Evolutionary conservation across 2,329 filamentous ascomycete genomes (phyloP).

Genomic region (Acarospora socialis): DNA sequence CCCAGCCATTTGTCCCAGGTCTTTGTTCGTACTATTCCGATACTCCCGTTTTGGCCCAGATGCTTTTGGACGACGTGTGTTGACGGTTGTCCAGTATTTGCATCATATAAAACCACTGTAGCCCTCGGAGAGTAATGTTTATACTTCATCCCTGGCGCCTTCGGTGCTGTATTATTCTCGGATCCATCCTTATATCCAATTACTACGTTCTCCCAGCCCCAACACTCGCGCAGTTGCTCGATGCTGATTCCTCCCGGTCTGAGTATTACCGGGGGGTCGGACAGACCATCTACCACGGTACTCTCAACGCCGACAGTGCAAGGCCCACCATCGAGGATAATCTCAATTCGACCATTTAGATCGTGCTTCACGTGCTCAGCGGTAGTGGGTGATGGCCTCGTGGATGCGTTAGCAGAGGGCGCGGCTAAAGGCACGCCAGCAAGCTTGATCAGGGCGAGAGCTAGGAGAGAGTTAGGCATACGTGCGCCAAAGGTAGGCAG

Average conservation of each 20-base stretch:
- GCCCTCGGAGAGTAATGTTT: conserved; percentile 93
- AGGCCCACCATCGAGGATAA: conserved; percentile 77
- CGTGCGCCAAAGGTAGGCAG: conserved; percentile 75
- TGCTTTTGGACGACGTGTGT: conserved; percentile 21
- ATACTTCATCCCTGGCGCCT: conserved; percentile 97
- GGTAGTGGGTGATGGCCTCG: conserved; percentile 79
- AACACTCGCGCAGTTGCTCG: conserved; percentile 57
- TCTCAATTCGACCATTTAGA: conserved; percentile 62
- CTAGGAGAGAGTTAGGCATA: conserved; percentile 76
- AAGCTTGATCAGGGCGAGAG: conserved; percentile 70
- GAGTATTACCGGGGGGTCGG: conserved; percentile 63
- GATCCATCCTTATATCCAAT: conserved; percentile 67
- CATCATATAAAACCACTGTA: conserved; percentile 51
- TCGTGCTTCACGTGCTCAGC: conserved; percentile 84
- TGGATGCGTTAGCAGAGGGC: conserved; percentile 88
- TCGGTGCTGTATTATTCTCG: conserved; percentile 51
- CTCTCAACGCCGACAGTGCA: conserved; percentile 89
- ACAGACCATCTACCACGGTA: conserved; percentile 87
- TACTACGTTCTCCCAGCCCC: conserved; percentile 67
- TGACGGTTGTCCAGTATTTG: conserved; percentile 15
- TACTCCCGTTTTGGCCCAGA: conserved; percentile 21
- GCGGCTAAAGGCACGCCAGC: conserved; percentile 70
- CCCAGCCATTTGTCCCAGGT: conserved; percentile 24
- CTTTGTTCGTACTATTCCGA: conserved; percentile 21
- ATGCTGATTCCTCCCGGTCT: conserved; percentile 78